Evolutionary conservation across 352 stramenopile species (phyloP), one percentile per base, ranked within the genome.

Genomic region (Phytophthora boehmeriae): DNA sequence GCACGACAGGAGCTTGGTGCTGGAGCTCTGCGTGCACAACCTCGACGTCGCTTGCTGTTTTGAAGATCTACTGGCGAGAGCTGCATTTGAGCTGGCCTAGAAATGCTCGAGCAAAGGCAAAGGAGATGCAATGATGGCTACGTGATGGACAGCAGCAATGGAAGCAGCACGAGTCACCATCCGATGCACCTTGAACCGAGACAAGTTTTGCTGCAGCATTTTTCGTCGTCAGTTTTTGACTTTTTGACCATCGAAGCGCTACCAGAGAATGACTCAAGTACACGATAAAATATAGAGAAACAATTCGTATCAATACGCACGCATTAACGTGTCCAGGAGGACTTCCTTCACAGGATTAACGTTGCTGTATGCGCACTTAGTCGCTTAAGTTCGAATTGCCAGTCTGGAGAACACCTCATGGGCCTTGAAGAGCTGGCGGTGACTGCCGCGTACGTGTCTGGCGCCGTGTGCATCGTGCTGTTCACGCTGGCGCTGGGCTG

Each of bases 401-500:
- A n/a, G 0, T 5, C n/a, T 8, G 43, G 43, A 71, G 47, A 67
- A 59, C 32, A 28, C n/a, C 54, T 11, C 32, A 83, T 78, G 75
- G 41, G 50, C n/a, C 54, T 71, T 42, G 68, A 75, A 20, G 78
- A 88, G 67, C 59, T 87, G 48, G 64, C 86, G 6, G 67, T 89
- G 60, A 86, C 77, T 54, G 71, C 68, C 52, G 80, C 78, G 43
- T 93, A 93, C 71, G 72, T 93, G 9, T 83, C 78, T 1, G 84
- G 84, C 16, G 84, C 84, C 0, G 78, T 93, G 38, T 86, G 78
- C 62, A 93, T 93, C 67, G 76, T 93, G 51, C 84, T 93, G n/a
- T 81, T 89, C 56, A 93, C 84, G 50, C 65, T 93, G 9, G 75
- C 59, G 5, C 47, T 93, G 25, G 83, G 82, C 50, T 93, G 84